Evolutionary conservation across 441 rosid species (phyloP).

Genomic region (Adansonia rubrostipa): DNA sequence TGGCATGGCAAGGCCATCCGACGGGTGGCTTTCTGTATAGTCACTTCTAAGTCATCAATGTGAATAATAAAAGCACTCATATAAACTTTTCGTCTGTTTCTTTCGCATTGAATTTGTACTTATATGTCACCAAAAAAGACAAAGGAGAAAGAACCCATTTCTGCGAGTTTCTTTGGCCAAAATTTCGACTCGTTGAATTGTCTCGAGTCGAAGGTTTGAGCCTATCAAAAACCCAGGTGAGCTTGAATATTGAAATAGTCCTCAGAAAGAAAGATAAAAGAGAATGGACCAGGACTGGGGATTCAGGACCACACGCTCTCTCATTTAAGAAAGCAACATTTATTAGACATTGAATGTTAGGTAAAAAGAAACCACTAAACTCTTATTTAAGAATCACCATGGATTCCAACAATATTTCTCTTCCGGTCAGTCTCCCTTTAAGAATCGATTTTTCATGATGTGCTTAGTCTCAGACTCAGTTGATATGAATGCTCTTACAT

Average conservation of each 20-base stretch:
- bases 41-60: constrained; percentile 16
- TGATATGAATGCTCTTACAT: too few relatives aligned
- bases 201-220: not conserved
- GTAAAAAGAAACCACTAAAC: not conserved
- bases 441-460: not conserved
- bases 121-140: constrained; percentile 40
- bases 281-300: too few relatives aligned
- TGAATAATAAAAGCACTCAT: not conserved
- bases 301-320: constrained; percentile 7
- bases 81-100: constrained; percentile 25
- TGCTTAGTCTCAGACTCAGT: too few relatives aligned
- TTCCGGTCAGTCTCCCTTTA: not conserved
- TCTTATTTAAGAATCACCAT: not conserved
- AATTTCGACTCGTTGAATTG: not conserved
- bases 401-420: constrained; percentile 5
- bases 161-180: not conserved
- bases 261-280: not conserved
- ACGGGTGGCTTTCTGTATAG: constrained; percentile 39
- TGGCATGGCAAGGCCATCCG: constrained; percentile 30
- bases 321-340: constrained; percentile 5
- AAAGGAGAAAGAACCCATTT: constrained; percentile 38
- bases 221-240: constrained; percentile 21
- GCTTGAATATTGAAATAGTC: not conserved
- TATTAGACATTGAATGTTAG: constrained; percentile 12
- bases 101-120: constrained; percentile 37